phyloP scores from a whole-genome alignment of 805 yeast genomes.

The Saitoella complicata region DNA sequence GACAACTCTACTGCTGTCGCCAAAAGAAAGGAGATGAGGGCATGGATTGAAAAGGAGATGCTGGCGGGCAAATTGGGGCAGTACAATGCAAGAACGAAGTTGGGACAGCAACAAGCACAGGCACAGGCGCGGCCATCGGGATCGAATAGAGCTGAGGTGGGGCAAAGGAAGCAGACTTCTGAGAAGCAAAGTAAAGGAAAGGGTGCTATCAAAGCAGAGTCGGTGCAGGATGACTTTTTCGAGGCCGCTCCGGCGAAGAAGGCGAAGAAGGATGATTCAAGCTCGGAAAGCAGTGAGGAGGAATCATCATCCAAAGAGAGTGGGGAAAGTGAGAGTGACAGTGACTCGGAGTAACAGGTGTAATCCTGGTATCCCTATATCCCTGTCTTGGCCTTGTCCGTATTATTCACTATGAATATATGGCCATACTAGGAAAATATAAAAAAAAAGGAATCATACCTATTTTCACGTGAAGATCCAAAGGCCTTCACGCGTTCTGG shows the following conservation, averaged over 20 bases:
- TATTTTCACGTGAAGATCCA: no score
- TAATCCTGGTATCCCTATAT: no score
- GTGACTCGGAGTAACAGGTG: no score
- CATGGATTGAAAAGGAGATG: no score
- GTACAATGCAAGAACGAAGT: background rate
- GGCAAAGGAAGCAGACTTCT: background rate
- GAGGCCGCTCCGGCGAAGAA: background rate
- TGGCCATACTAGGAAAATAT: no score
- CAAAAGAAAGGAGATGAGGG: no score
- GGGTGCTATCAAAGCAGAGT: background rate
- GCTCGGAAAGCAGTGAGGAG: background rate
- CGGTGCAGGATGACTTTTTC: background rate
- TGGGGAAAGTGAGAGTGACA: no score
- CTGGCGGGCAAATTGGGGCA: background rate
- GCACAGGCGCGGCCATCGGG: background rate
- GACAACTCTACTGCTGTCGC: conserved; percentile 6
- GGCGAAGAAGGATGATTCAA: background rate
- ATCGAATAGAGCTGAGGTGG: background rate
- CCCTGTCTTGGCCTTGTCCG: no score
- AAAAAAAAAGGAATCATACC: no score
- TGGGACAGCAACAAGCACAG: background rate
- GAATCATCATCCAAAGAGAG: no score
- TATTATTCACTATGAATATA: no score
- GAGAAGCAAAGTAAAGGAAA: background rate
- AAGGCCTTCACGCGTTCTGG: no score